Conservation (phyloP, 768 basidiomycete genomes). For the Amanita polypyramis region DNA sequence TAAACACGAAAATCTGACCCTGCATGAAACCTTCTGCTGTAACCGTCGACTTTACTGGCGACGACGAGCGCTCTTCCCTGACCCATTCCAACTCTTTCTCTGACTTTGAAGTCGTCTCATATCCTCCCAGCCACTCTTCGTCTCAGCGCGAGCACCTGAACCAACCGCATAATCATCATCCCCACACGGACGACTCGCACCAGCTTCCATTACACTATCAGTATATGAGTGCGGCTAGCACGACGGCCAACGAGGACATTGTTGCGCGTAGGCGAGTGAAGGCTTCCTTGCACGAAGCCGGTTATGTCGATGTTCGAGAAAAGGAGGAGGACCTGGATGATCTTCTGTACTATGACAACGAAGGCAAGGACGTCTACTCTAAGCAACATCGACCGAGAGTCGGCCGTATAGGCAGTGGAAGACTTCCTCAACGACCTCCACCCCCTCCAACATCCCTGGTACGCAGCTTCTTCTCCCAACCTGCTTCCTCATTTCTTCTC, state of each 20-base stretch:
- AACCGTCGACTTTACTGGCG: slow-evolving; percentile 49
- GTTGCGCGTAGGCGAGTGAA: slow-evolving; percentile 29
- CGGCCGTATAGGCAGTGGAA: slow-evolving; percentile 43
- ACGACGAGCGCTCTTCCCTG: slow-evolving; percentile 34
- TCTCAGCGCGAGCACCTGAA: slow-evolving; percentile 20
- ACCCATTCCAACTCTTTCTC: slow-evolving; percentile 35
- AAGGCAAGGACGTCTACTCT: slow-evolving; percentile 42
- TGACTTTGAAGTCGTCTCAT: slow-evolving; percentile 63
- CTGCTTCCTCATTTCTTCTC: no score
- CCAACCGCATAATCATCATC: slow-evolving; percentile 9
- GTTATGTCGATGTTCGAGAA: slow-evolving; percentile 13
- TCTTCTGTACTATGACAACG: slow-evolving; percentile 26
- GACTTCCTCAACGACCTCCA: slow-evolving; percentile 44
- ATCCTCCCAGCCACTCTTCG: slow-evolving; percentile 36
- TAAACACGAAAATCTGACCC: no score
- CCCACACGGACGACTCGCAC: slow-evolving; percentile 7
- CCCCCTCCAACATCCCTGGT: slow-evolving; percentile 62
- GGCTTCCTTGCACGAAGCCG: slow-evolving; percentile 10
- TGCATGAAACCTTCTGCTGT: slow-evolving; percentile 54
- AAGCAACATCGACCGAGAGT: slow-evolving; percentile 28
- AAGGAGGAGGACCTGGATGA: slow-evolving; percentile 19
- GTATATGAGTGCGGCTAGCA: slow-evolving; percentile 21
- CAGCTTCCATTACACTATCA: slow-evolving; percentile 34
- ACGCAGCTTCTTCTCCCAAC: slow-evolving; percentile 18
- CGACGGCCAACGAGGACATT: slow-evolving; percentile 6